Conservation (phyloP, 495 filamentous ascomycete species). For the Penicillium samsonianum region DNA sequence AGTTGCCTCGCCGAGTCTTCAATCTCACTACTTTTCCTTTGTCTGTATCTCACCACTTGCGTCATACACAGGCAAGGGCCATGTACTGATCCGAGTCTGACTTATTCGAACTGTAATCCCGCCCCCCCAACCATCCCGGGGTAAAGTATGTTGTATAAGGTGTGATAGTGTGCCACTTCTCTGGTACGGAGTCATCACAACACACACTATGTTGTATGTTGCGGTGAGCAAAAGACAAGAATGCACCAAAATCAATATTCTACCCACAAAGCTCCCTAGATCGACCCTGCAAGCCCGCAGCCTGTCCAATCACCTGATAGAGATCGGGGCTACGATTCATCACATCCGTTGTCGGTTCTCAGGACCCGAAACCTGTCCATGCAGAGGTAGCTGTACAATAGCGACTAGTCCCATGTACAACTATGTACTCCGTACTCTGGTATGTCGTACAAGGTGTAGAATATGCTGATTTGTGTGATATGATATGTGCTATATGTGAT, state of each 20-base stretch:
- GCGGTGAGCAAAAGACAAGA: constrained; percentile 6
- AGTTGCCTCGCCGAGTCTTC: constrained; percentile 2
- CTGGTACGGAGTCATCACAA: background rate
- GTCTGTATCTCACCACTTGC: constrained; percentile 10
- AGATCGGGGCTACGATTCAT: constrained; percentile 3
- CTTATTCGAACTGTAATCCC: background rate
- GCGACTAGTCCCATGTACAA: constrained; percentile 10
- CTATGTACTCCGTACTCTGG: background rate
- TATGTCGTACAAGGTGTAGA: background rate
- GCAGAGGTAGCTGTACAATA: constrained; percentile 1
- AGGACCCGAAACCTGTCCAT: constrained; percentile 1
- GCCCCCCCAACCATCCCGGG: background rate
- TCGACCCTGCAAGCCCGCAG: constrained; percentile 4
- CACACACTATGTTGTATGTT: constrained; percentile 4
- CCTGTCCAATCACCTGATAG: constrained; percentile 11
- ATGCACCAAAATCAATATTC: background rate
- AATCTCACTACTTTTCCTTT: constrained; percentile 7
- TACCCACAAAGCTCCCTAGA: background rate
- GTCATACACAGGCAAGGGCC: constrained; percentile 14
- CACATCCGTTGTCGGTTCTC: constrained; percentile 11
- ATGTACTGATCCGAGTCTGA: constrained; percentile 7
- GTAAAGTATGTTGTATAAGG: background rate
- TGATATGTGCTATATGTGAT: constrained; percentile 9
- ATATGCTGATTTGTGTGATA: background rate
- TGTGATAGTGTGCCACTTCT: background rate